These are phyloP conservation scores for Tetracladium setigerum DNA, from an alignment of 495 filamentous ascomycete genomes.

Conservation along the genomic window DNA sequence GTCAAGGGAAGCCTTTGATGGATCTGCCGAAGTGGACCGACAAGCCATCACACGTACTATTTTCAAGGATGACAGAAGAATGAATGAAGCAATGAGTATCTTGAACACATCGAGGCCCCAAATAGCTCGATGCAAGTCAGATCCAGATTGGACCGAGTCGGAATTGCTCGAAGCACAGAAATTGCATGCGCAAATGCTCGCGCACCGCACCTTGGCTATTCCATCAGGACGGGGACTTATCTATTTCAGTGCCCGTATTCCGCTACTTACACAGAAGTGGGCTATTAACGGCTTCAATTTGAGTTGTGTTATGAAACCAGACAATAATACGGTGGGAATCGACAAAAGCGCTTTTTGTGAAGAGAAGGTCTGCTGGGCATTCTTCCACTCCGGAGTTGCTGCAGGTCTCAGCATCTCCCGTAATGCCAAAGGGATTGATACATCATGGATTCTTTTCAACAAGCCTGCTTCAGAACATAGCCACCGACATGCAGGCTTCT, in stretches of 20 bases:
- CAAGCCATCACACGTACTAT: conserved; percentile 73
- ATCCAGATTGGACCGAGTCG: conserved; percentile 73
- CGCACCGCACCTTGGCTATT: conserved; percentile 79
- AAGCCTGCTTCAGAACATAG: conserved; percentile 81
- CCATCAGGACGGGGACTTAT: conserved; percentile 78
- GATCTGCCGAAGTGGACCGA: conserved; percentile 67
- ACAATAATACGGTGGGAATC: conserved; percentile 79
- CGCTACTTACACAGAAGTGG: conserved; percentile 84
- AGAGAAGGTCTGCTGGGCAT: conserved; percentile 96
- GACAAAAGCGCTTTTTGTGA: conserved; percentile 79
- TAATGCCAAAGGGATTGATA: conserved; percentile 88
- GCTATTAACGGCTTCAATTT: conserved; percentile 81
- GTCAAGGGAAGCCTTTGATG: conserved; percentile 51
- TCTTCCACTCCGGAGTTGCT: conserved; percentile 92
- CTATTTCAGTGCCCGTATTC: conserved; percentile 73
- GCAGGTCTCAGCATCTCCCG: conserved; percentile 85
- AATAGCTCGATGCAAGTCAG: conserved; percentile 64
- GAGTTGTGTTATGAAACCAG: conserved; percentile 81
- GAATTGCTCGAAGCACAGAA: conserved; percentile 93
- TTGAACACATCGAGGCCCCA: conserved; percentile 72
- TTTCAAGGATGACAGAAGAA: conserved; percentile 84
- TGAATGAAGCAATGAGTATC: conserved; percentile 70
- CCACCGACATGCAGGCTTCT: conserved; percentile 88
- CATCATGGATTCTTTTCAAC: conserved; percentile 97
- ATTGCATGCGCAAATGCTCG: conserved; percentile 74